Base-by-base conservation (phyloP, 805 yeast species). In the baker's yeast (Saccharomyces cerevisiae) region DNA sequence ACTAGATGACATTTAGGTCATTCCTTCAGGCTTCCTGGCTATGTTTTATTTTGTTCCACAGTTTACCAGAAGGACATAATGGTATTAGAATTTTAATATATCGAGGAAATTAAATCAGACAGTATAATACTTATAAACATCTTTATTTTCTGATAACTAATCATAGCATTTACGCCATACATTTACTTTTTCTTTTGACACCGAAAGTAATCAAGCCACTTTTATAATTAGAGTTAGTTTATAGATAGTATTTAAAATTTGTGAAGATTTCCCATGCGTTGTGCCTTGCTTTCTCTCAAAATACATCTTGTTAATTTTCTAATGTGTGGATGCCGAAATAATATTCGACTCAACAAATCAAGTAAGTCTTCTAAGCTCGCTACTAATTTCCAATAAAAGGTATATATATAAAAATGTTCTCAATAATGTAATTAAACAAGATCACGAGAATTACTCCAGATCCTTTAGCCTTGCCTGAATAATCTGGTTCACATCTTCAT, bases 401-500 rank as follows among this genome's bases (percentile, higher is more conserved):
- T n/a, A 48, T 9, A n/a, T 9, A n/a, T 4, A 48, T 11, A 9
- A 17, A 6, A 24, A 32, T 10, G 17, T 4, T 32, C 9, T 36
- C 11, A 13, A 36, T 17, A 21, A n/a, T 41, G 6, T 27, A 8
- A 9, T 10, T 31, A 4, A 31, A 31, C 36, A 14, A 31, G 17
- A 31, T 17, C 6, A 31, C 6, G 17, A 13, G 36, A 2, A 28
- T 51, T 53, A 68, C 53, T 73, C 77, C 22, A 75, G 52, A 51
- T 71, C 76, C 49, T 66, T 67, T 67, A 74, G 60, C 58, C 78
- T 73, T 48, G 77, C 76, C 46, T 79, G 79, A 50, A 85, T 79
- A 43, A 84, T 82, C 6, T 77, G 79, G 48, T 77, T 79, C 8
- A 81, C 74, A 48, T 81, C 82, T 30, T 74, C 79, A 9, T 74